phyloP scores from a whole-genome alignment of 352 stramenopile species.

The Globisporangium canariense region DNA sequence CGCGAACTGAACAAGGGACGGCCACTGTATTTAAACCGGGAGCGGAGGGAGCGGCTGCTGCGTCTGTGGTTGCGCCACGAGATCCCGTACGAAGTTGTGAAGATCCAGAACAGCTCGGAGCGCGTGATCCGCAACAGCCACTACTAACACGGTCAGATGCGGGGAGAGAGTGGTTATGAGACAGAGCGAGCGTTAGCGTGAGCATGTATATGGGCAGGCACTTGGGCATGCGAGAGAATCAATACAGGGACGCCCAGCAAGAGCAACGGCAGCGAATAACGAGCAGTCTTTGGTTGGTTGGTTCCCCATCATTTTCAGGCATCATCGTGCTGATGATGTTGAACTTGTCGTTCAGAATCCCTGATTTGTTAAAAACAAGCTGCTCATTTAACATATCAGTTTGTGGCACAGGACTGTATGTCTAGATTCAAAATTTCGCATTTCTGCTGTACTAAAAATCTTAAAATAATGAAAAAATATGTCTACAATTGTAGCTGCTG shows the following conservation, averaged over 20 bases:
- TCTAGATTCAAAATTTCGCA: too few relatives aligned
- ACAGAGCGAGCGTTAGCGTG: background rate
- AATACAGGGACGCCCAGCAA: background rate
- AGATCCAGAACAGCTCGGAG: constrained; percentile 88
- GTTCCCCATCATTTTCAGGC: background rate
- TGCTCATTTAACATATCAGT: background rate
- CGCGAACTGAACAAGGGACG: constrained; percentile 78
- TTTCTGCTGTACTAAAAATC: too few relatives aligned
- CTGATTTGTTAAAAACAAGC: too few relatives aligned
- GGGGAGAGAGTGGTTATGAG: background rate
- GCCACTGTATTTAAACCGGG: constrained; percentile 74
- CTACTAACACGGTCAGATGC: constrained; percentile 41
- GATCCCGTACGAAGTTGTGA: constrained; percentile 85
- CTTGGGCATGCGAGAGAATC: background rate
- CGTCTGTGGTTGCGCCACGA: constrained; percentile 77
- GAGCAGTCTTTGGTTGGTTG: background rate
- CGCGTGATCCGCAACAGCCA: constrained; percentile 86
- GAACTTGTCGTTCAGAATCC: too few relatives aligned
- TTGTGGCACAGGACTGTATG: too few relatives aligned
- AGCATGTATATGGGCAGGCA: background rate
- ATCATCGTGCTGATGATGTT: background rate
- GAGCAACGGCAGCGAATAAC: background rate
- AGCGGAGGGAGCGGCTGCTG: constrained; percentile 66
- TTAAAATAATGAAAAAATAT: too few relatives aligned
- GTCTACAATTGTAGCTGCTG: too few relatives aligned